These are phyloP conservation scores for Fusarium sublunatum DNA, from an alignment of 2,329 filamentous ascomycete species.

Conservation along the genomic window DNA sequence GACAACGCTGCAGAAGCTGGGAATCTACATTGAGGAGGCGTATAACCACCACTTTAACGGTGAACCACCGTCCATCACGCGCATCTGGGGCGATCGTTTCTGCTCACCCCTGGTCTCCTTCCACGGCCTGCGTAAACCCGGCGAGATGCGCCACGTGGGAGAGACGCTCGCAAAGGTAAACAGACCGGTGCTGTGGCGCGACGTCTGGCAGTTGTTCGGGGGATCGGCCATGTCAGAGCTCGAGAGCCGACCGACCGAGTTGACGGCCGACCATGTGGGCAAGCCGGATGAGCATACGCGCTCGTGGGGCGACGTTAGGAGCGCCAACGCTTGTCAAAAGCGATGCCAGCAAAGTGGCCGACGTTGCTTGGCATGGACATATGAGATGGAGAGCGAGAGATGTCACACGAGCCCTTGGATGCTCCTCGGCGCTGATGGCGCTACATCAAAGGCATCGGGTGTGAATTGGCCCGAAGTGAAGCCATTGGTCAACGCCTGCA, in stretches of 20 bases:
- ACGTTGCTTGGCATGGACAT: constrained; percentile 64
- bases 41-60: constrained; percentile 68
- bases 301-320: constrained; percentile 52
- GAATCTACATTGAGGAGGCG: constrained; percentile 66
- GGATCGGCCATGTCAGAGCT: constrained; percentile 54
- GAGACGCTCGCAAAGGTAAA: constrained; percentile 53
- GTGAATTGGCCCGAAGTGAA: constrained; percentile 49
- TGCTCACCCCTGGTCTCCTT: constrained; percentile 67
- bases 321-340: constrained; percentile 56
- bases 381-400: constrained; percentile 53
- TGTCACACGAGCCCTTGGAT: constrained; percentile 64
- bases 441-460: constrained; percentile 47
- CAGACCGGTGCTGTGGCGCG: constrained; percentile 60
- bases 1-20: constrained; percentile 63
- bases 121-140: constrained; percentile 59
- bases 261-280: constrained; percentile 63
- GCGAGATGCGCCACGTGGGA: constrained; percentile 60
- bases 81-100: constrained; percentile 61
- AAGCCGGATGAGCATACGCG: constrained; percentile 57
- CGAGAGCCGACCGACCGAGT: constrained; percentile 51
- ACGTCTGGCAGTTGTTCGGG: constrained; percentile 63
- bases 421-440: constrained; percentile 54
- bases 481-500: constrained; percentile 43
- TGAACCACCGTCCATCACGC: constrained; percentile 61
- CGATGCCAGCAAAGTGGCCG: constrained; percentile 55